Evolutionary conservation across 2,329 filamentous ascomycete genomes (phyloP).

Genomic region (Diaporthe vaccinii): DNA sequence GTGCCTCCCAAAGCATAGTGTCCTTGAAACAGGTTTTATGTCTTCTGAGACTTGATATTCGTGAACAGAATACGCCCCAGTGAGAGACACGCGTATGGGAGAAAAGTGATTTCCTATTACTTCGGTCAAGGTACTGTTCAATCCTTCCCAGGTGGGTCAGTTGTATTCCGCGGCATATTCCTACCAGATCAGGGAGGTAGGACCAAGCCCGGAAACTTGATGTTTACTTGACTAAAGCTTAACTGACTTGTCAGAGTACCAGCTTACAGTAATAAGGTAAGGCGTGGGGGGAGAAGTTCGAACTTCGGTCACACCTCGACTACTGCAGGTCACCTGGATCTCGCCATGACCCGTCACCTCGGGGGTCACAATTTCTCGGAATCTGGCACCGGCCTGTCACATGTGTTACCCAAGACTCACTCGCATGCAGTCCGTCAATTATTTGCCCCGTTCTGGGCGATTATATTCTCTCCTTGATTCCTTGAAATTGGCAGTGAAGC

Average conservation of each 20-base stretch:
- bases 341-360: not conserved
- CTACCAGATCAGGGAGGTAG: slow-evolving; percentile 9
- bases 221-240: not conserved
- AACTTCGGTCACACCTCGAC: not conserved
- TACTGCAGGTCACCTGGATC: not conserved
- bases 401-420: not conserved
- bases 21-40: not conserved
- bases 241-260: not conserved
- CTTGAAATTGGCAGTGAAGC: not conserved
- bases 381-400: not conserved
- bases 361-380: not conserved
- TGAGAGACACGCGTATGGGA: not conserved
- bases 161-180: not conserved
- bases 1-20: not conserved
- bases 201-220: not conserved
- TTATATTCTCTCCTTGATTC: not conserved
- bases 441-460: not conserved
- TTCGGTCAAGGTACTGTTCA: not conserved
- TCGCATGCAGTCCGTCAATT: not conserved
- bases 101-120: too few species aligned
- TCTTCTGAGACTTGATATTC: not conserved
- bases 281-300: not conserved
- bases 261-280: not conserved
- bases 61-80: not conserved
- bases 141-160: not conserved